Evolutionary conservation across 768 basidiomycete genomes (phyloP).

Genomic region (Boletus subcaerulescens): DNA sequence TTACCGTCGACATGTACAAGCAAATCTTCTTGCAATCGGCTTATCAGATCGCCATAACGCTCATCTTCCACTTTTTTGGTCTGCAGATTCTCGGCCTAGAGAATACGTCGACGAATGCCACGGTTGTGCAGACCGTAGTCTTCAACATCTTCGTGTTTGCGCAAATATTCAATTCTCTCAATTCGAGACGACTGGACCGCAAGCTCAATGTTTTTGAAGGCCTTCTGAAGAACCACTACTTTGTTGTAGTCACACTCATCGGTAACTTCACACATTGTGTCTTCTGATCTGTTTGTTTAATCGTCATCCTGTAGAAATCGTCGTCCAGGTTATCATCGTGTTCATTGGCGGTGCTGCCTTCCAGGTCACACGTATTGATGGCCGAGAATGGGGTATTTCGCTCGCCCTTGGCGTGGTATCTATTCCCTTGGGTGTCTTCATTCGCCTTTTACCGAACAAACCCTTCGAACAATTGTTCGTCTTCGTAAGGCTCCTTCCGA

Average conservation of each 20-base stretch:
- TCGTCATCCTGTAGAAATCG: slow-evolving; percentile 60
- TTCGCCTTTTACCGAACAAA: slow-evolving; percentile 77
- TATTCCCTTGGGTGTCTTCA: slow-evolving; percentile 80
- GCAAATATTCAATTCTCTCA: slow-evolving; percentile 95
- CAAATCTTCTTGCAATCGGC: slow-evolving; percentile 88
- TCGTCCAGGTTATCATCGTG: slow-evolving; percentile 82
- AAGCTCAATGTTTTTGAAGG: slow-evolving; percentile 89
- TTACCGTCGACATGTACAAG: slow-evolving; percentile 94
- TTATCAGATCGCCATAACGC: slow-evolving; percentile 80
- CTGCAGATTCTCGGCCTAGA: slow-evolving; percentile 62
- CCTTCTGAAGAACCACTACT: slow-evolving; percentile 75
- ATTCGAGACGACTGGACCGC: slow-evolving; percentile 83
- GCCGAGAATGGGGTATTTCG: slow-evolving; percentile 91
- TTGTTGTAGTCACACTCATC: slow-evolving; percentile 77
- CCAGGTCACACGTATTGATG: slow-evolving; percentile 74
- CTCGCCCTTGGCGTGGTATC: slow-evolving; percentile 84
- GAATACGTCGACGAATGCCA: slow-evolving; percentile 32
- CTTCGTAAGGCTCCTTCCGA: slow-evolving; percentile 55
- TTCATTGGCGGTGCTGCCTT: slow-evolving; percentile 92
- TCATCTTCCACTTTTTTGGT: slow-evolving; percentile 89
- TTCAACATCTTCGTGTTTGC: slow-evolving; percentile 99
- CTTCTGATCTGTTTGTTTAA: slow-evolving; percentile 4
- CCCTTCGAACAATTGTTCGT: slow-evolving; percentile 69
- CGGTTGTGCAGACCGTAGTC: slow-evolving; percentile 76
- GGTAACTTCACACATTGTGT: slow-evolving; percentile 47